Evolutionary conservation across 2,329 filamentous ascomycete species (phyloP), one percentile per base, ranked within the genome.

Genomic region (Parastagonospora nodorum): DNA sequence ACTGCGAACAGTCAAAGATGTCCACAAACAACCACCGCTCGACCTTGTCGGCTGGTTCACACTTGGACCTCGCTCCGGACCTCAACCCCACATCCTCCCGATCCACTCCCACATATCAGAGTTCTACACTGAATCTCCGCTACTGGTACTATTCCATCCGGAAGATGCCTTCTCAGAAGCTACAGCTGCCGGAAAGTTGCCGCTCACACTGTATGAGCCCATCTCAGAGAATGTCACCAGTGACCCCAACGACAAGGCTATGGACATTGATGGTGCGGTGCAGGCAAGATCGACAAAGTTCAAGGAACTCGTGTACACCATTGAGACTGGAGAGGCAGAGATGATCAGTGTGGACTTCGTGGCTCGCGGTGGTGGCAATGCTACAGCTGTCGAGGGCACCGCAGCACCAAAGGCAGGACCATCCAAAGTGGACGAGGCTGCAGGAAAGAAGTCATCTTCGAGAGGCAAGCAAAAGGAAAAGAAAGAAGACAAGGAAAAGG

Each of bases 281-380:
- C 66, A 68, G 44, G 55, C 63, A 5, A 73, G 68, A 45, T 51
- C 66, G 43, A 81, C 94, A 53, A 88, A 84, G 65, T 97, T 97
- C 74, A 84, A 88, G 52, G 88, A 95, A 68, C 76, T 97, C 8
- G 85, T 88, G 1, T 97, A 94, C 73, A 88, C 88, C 0, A 87
- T 97, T 2, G 94, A 97, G 76, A 96, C 92, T 0, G 91, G 90
- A 8, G 92, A 97, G 73, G 92, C 92, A 1, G 94, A 99, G 74
- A 97, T 97, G 92, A 97, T 99, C 60, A 89, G 90, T 61, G 90
- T 99, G 66, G 92, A 97, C 74, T 96, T 92, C 60, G 88, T 99
- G 15, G 92, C 93, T 0, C 87, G 88, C 45, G 90, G 89, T 33
- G 89, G 89, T 40, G 90, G 89, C 41, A 93, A 90, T 66, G 92